Base-by-base conservation (phyloP, 345 rosid species). In the Citrus medica region DNA sequence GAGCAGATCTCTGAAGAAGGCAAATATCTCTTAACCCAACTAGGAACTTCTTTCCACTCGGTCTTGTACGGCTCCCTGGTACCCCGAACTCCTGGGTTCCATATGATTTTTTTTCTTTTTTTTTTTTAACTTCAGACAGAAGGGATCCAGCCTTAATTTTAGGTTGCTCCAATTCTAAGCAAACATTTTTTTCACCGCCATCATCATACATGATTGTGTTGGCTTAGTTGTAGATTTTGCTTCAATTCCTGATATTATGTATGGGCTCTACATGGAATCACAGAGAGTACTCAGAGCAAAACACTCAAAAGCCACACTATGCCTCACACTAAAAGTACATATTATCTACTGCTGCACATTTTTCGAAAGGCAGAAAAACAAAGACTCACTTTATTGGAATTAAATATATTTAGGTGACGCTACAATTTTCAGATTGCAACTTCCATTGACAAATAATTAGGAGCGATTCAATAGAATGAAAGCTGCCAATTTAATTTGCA, bases 11-110 rank as follows among this genome's bases (percentile, higher is more conserved):
- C 83, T 96, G 27, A 86, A 72, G 87, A 83, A 91, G 82, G 97
- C 97, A 55, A 90, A 88, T 75, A 90, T 92, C 73, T 88, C 95
- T 61, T 92, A 90, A 91, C 69, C 66, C 25, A n/a, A 51, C 40
- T 24, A 17, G 37, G 9, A 24, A 16, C 4, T 60, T 61, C 21
- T 1, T 21, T 25, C 22, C 61, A 2, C 32, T 37, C 25, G 1
- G 28, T 58, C 24, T 46, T 32, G 64, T 25, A n/a, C 3, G 14
- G 60, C 51, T 72, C 8, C 40, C 7, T 37, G 40, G 40, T 37
- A 7, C 9, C 40, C 40, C 9, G 1, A 37, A 37, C 9, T 37
- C 40, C 40, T 37, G 40, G 9, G 9, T 7, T 37, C 40, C 40
- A 37, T 7, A 4, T 7, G 40, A 37, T 1, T 1, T 37, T 37